Evolutionary conservation across 75 land plant species (phyloP).

Genomic region (Ceratopteris richardii): DNA sequence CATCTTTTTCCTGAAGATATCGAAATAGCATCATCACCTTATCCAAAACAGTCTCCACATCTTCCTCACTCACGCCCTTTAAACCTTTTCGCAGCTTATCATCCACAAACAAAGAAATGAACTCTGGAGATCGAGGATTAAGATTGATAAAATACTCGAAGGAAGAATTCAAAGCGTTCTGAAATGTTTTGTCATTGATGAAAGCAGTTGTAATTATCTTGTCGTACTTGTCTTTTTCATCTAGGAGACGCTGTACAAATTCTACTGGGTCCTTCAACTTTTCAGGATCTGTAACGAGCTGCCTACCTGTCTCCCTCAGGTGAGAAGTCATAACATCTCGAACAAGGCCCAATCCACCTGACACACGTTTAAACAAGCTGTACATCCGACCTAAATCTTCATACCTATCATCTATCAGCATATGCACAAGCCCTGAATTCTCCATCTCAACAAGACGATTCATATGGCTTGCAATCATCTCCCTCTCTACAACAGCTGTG

Average conservation of each 20-base stretch:
- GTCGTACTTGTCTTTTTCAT: conserved; percentile 92
- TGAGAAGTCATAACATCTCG: conserved; percentile 91
- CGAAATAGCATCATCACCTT: conserved; percentile 99
- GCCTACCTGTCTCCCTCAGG: conserved; percentile 80
- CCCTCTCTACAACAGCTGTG: conserved; percentile 82
- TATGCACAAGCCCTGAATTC: conserved; percentile 86
- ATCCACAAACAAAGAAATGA: conserved; percentile 91
- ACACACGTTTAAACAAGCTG: conserved; percentile 67
- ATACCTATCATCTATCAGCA: conserved; percentile 91
- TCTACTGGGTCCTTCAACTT: conserved; percentile 88
- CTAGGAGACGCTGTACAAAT: conserved; percentile 81
- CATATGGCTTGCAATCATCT: conserved; percentile 95
- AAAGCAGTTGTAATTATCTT: conserved; percentile 67
- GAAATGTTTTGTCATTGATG: conserved; percentile 91
- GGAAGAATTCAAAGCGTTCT: conserved; percentile 92
- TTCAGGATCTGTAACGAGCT: conserved; percentile 85
- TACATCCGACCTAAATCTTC: conserved; percentile 90
- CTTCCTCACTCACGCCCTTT: conserved; percentile 93
- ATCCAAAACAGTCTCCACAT: conserved; percentile 78
- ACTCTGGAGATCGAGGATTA: conserved; percentile 88
- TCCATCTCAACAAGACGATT: conserved; percentile 90
- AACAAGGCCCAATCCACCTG: conserved; percentile 57
- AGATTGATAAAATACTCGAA: conserved; percentile 96
- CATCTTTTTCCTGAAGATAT: conserved; percentile 93
- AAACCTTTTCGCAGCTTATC: conserved; percentile 89